These are phyloP conservation scores for Emmonsia crescens DNA, from an alignment of 2,329 filamentous ascomycete genomes.

Conservation along the genomic window DNA sequence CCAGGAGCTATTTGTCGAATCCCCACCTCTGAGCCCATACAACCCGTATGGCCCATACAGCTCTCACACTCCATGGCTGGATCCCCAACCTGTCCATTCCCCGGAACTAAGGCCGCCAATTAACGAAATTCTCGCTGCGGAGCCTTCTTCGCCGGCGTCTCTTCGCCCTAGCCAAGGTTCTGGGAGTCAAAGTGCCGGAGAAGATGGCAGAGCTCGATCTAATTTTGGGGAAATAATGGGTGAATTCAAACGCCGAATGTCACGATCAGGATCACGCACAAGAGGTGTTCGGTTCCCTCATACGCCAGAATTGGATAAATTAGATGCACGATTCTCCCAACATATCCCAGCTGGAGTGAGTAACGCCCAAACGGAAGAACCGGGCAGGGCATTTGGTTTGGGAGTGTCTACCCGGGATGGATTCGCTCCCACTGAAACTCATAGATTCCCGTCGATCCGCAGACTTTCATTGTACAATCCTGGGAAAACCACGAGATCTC, in stretches of 20 bases:
- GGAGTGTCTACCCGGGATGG: background rate
- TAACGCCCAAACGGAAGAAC: background rate
- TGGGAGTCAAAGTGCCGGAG: background rate
- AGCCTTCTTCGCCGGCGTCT: background rate
- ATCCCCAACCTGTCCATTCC: background rate
- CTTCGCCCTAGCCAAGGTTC: background rate
- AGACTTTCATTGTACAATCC: conserved; percentile 25
- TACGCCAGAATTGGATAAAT: background rate
- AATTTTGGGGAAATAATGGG: conserved; percentile 4
- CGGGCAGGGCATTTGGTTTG: background rate
- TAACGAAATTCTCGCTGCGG: background rate
- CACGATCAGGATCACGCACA: conserved; percentile 13
- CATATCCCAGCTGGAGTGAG: background rate
- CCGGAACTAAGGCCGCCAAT: background rate
- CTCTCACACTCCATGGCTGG: conserved; percentile 7
- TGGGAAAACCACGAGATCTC: background rate
- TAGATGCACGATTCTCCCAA: background rate
- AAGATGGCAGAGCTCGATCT: background rate
- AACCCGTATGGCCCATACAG: conserved; percentile 11
- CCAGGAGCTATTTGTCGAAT: conserved; percentile 4
- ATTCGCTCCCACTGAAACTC: conserved; percentile 13
- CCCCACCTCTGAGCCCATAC: conserved; percentile 4
- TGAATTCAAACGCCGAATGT: conserved; percentile 4
- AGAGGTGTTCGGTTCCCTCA: conserved; percentile 25
- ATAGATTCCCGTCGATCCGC: conserved; percentile 27